A percentile compares a stretch with the other conserved stretches of the same genome.
These are phyloP conservation scores for Limnanthes douglasii DNA, from an alignment of 345 rosid species.

Conservation along the genomic window DNA sequence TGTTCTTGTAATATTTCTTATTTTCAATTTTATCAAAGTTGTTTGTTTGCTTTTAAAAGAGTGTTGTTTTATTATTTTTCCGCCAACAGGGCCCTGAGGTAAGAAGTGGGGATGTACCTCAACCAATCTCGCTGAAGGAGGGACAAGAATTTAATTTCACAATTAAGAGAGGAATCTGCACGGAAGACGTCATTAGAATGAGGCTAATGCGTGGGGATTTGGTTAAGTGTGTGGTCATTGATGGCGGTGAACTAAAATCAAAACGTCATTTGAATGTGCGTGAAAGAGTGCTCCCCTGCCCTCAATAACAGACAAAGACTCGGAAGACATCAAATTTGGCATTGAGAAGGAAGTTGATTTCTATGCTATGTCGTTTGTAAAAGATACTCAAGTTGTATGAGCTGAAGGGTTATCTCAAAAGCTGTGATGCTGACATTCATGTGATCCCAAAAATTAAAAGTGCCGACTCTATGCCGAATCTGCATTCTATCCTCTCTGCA, in stretches of 20 bases:
- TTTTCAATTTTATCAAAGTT: too few relatives aligned
- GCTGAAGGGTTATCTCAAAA: slow-evolving; percentile 70
- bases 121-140: slow-evolving; percentile 54
- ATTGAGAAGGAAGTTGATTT: background rate
- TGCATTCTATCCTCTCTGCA: slow-evolving; percentile 75
- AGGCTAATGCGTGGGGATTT: too few relatives aligned
- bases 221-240: background rate
- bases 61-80: too few relatives aligned
- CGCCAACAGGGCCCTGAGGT: slow-evolving; percentile 98
- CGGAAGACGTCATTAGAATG: slow-evolving; percentile 70
- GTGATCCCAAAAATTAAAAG: slow-evolving; percentile 86
- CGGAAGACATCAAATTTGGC: background rate
- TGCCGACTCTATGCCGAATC: slow-evolving; percentile 89
- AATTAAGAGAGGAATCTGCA: slow-evolving; percentile 63
- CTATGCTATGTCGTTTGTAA: background rate
- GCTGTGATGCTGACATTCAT: slow-evolving; percentile 70
- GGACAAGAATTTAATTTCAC: slow-evolving; percentile 92
- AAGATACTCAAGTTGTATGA: slow-evolving; percentile 13
- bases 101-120: slow-evolving; percentile 93
- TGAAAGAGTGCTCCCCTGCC: background rate
- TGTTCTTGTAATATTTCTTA: too few relatives aligned
- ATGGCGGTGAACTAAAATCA: background rate
- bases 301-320: background rate
- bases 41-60: too few relatives aligned
- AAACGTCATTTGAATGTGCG: background rate